Percentiles rank a stretch among this genome's conserved stretches.
Conservation (phyloP, 345 rosid species). For the Kernera saxatilis region DNA sequence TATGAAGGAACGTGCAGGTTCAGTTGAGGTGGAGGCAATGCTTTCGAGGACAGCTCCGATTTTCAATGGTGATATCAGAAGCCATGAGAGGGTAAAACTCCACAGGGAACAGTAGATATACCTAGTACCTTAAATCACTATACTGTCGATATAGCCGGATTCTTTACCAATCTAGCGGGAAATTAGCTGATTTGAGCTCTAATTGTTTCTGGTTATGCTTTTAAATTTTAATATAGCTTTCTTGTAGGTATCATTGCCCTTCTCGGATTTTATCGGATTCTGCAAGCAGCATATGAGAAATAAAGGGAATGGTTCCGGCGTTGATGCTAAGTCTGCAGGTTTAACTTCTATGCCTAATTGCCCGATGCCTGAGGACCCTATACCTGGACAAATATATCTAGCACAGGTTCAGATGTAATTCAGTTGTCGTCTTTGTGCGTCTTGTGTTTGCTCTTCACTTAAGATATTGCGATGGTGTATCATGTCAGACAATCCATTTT, state of each 20-base stretch:
- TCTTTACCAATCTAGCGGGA: neutral
- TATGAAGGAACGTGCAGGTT: conserved; percentile 60
- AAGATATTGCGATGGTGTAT: neutral
- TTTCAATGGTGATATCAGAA: conserved; percentile 77
- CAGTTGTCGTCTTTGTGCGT: neutral
- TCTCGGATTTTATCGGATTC: conserved; percentile 54
- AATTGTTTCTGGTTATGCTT: neutral
- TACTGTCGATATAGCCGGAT: neutral
- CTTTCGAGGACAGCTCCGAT: conserved; percentile 61
- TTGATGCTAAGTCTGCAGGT: conserved; percentile 23
- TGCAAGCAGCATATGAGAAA: conserved; percentile 55
- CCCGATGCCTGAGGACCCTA: conserved; percentile 27
- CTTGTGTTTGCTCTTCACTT: neutral
- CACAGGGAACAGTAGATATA: no score
- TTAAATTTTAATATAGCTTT: neutral
- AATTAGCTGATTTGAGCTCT: neutral
- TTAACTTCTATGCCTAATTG: conserved; percentile 24
- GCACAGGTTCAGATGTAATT: conserved; percentile 58
- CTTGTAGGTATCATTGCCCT: conserved; percentile 66
- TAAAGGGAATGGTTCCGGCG: conserved; percentile 17
- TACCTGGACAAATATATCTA: conserved; percentile 59
- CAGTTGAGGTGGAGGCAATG: conserved; percentile 71
- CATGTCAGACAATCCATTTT: neutral
- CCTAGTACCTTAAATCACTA: neutral
- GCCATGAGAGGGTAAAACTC: conserved; percentile 78